Percentiles rank a stretch among this genome's conserved stretches.
phyloP scores from a whole-genome alignment of 495 filamentous ascomycete genomes.

The Jackrogersella multiformis region DNA sequence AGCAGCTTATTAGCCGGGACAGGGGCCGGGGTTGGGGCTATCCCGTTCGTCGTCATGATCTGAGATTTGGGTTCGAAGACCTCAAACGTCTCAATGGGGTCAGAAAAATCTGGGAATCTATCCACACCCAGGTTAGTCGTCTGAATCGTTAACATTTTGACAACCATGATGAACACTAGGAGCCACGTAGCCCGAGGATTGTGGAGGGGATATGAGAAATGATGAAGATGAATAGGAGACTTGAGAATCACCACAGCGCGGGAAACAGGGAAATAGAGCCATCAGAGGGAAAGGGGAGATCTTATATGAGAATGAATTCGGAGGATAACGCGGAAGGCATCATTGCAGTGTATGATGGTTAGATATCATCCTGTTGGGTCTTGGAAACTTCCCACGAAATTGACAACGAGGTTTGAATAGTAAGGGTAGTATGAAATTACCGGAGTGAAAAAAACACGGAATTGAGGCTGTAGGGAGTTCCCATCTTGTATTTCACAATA shows the following conservation, averaged over 20 bases:
- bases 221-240: background rate
- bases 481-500: slow-evolving; percentile 21
- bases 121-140: slow-evolving; percentile 55
- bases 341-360: slow-evolving; percentile 21
- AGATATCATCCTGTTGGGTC: background rate
- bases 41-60: slow-evolving; percentile 43
- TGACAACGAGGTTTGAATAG: slow-evolving; percentile 12
- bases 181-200: background rate
- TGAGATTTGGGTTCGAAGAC: slow-evolving; percentile 24
- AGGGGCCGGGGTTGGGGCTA: slow-evolving; percentile 16
- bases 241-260: slow-evolving; percentile 6
- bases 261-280: background rate
- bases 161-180: slow-evolving; percentile 32
- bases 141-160: slow-evolving; percentile 51
- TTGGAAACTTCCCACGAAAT: slow-evolving; percentile 16
- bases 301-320: slow-evolving; percentile 13
- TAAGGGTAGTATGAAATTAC: slow-evolving; percentile 1
- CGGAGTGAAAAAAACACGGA: slow-evolving; percentile 3
- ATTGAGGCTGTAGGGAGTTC: slow-evolving; percentile 6
- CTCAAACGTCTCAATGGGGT: slow-evolving; percentile 50
- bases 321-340: slow-evolving; percentile 22
- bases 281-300: background rate
- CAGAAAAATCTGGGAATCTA: slow-evolving; percentile 51
- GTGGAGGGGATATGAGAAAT: background rate
- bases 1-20: slow-evolving; percentile 49